These are phyloP conservation scores for Talaromyces sp. DNA, from an alignment of 2,329 filamentous ascomycete genomes.

Conservation along the genomic window DNA sequence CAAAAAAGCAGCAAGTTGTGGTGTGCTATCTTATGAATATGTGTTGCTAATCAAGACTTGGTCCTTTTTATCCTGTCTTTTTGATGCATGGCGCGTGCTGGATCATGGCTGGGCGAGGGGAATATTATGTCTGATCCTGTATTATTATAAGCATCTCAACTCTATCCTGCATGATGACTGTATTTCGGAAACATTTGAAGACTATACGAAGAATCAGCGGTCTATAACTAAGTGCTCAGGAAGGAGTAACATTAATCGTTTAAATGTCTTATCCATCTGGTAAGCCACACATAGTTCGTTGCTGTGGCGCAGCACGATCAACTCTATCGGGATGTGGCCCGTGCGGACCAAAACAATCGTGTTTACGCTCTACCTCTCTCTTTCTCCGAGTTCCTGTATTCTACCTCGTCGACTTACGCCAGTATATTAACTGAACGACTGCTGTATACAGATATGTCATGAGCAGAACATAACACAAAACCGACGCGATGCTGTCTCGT, in stretches of 20 bases:
- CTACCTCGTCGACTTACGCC: neutral
- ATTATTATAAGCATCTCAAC: slow-evolving; percentile 31
- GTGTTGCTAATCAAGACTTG: neutral
- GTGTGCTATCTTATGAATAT: slow-evolving; percentile 3
- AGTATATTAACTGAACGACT: neutral
- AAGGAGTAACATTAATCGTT: neutral
- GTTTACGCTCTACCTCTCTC: neutral
- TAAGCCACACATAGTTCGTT: neutral
- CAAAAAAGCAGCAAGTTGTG: slow-evolving; percentile 5
- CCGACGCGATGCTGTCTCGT: neutral
- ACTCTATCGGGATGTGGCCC: neutral
- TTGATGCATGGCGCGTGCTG: slow-evolving; percentile 12
- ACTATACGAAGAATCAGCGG: neutral
- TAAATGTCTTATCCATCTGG: neutral
- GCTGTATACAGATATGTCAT: neutral
- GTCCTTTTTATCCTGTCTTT: neutral
- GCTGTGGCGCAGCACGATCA: slow-evolving; percentile 3
- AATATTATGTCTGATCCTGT: slow-evolving; percentile 12
- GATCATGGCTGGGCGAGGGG: slow-evolving; percentile 11
- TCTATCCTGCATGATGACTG: slow-evolving; percentile 15
- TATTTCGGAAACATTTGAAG: neutral
- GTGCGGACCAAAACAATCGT: neutral
- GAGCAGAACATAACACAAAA: neutral
- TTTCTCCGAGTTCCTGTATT: neutral
- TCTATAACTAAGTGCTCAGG: neutral